Evolutionary conservation across 805 yeast genomes (phyloP).

Genomic region (Yamadazyma scolyti): DNA sequence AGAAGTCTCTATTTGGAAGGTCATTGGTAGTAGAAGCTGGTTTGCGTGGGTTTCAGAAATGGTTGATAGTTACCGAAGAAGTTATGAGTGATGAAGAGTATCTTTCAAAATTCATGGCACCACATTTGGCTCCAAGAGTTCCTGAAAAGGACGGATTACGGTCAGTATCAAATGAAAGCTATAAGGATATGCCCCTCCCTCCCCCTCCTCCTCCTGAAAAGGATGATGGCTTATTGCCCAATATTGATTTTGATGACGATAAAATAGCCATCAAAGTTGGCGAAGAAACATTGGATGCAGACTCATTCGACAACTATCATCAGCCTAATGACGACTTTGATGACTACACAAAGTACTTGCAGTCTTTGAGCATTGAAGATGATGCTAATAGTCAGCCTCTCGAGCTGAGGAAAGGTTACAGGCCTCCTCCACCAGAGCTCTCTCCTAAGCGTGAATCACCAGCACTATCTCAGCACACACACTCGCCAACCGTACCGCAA

Average conservation of each 20-base stretch:
- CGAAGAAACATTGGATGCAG: constrained; percentile 8
- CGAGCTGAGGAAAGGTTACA: constrained; percentile 1
- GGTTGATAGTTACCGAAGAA: constrained; percentile 74
- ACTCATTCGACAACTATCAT: constrained; percentile 6
- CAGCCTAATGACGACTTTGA: constrained; percentile 7
- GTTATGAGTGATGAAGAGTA: constrained; percentile 41
- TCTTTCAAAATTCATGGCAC: constrained; percentile 20
- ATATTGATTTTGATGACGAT: constrained; percentile 15
- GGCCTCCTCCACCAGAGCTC: constrained; percentile 11
- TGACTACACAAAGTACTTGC: constrained; percentile 22
- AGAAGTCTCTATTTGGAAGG: constrained; percentile 73
- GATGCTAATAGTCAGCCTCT: too few species aligned
- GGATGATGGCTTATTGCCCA: constrained; percentile 14
- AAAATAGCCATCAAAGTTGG: constrained; percentile 11
- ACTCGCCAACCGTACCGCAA: constrained; percentile 1
- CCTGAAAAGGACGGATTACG: constrained; percentile 7
- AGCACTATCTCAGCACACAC: too few species aligned
- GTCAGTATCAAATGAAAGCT: constrained; percentile 10
- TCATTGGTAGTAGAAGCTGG: constrained; percentile 80
- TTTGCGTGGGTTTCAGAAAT: constrained; percentile 71
- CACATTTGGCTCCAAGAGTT: constrained; percentile 15
- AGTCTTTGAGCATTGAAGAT: constrained; percentile 15
- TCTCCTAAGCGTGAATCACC: too few species aligned
- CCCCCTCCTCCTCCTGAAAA: constrained; percentile 22
- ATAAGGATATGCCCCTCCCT: constrained; percentile 20